Evolutionary conservation across 495 filamentous ascomycete species (phyloP).

Genomic region (Penicillium mononematosum): DNA sequence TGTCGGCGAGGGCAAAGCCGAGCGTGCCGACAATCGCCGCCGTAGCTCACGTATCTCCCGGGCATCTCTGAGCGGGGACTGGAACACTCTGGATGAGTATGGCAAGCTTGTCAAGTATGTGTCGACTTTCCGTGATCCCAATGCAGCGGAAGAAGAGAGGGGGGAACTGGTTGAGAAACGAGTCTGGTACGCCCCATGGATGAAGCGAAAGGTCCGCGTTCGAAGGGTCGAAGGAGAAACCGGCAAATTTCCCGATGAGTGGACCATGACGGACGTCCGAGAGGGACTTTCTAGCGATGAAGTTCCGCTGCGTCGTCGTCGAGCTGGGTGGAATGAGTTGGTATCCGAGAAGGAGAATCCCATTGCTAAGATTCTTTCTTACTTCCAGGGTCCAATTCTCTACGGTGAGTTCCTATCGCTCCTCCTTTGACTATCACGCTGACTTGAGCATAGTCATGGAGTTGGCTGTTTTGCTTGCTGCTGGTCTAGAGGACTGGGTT

Average conservation of each 20-base stretch:
- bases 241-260: slow-evolving; percentile 61
- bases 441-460: slow-evolving; percentile 65
- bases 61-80: slow-evolving; percentile 41
- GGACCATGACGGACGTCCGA: slow-evolving; percentile 68
- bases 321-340: slow-evolving; percentile 70
- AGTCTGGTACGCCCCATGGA: slow-evolving; percentile 58
- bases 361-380: slow-evolving; percentile 68
- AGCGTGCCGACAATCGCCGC: slow-evolving; percentile 20
- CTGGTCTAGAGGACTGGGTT: slow-evolving; percentile 73
- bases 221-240: slow-evolving; percentile 31
- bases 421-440: slow-evolving; percentile 10
- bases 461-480: slow-evolving; percentile 70
- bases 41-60: slow-evolving; percentile 41
- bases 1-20: slow-evolving; percentile 20
- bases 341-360: slow-evolving; percentile 71
- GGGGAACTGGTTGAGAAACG: slow-evolving; percentile 37
- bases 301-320: slow-evolving; percentile 57
- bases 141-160: slow-evolving; percentile 24
- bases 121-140: slow-evolving; percentile 58
- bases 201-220: slow-evolving; percentile 52
- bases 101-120: slow-evolving; percentile 61
- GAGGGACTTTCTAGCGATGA: slow-evolving; percentile 56
- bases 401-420: slow-evolving; percentile 57
- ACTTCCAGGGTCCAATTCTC: slow-evolving; percentile 77
- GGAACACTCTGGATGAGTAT: slow-evolving; percentile 47